Percentiles rank a stretch among this genome's conserved stretches.
Conservation (phyloP, 768 basidiomycete species). For the Trametes elegans region DNA sequence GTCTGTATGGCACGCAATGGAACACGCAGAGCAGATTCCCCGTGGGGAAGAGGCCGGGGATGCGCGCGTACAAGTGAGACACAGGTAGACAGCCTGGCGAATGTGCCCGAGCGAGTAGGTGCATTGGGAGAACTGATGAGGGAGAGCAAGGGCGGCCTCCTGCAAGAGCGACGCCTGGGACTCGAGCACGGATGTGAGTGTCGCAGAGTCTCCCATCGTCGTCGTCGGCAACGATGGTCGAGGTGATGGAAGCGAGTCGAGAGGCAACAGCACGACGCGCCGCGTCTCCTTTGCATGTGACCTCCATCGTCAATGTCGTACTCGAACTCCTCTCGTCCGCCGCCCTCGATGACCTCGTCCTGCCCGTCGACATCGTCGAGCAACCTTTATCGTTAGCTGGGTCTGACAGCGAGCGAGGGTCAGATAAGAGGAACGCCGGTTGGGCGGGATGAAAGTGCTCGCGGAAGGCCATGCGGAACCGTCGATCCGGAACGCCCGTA, state of each 20-base stretch:
- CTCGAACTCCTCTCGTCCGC: background rate
- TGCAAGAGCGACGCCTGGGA: slow-evolving; percentile 34
- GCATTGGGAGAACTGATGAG: slow-evolving; percentile 42
- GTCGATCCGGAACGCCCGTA: background rate
- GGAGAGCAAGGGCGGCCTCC: slow-evolving; percentile 42
- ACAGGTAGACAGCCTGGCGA: slow-evolving; percentile 81
- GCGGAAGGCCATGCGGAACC: background rate
- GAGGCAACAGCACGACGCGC: background rate
- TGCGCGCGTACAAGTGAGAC: slow-evolving; percentile 61
- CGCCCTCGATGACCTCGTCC: background rate
- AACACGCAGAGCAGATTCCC: slow-evolving; percentile 82
- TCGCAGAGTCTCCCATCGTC: slow-evolving; percentile 21
- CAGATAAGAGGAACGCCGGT: background rate
- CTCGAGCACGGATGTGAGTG: slow-evolving; percentile 30
- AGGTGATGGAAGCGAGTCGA: background rate
- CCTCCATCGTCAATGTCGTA: background rate
- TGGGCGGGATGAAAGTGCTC: background rate
- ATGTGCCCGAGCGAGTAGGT: slow-evolving; percentile 37
- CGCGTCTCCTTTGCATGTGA: slow-evolving; percentile 15
- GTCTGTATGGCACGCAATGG: slow-evolving; percentile 82
- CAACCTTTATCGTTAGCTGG: too few relatives aligned
- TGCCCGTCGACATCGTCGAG: too few relatives aligned
- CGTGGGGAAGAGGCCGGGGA: slow-evolving; percentile 33
- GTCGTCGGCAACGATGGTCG: background rate
- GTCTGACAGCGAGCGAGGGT: too few relatives aligned